These are phyloP conservation scores for Cyberlindnera lachancei DNA, from an alignment of 805 yeast species.

Conservation along the genomic window DNA sequence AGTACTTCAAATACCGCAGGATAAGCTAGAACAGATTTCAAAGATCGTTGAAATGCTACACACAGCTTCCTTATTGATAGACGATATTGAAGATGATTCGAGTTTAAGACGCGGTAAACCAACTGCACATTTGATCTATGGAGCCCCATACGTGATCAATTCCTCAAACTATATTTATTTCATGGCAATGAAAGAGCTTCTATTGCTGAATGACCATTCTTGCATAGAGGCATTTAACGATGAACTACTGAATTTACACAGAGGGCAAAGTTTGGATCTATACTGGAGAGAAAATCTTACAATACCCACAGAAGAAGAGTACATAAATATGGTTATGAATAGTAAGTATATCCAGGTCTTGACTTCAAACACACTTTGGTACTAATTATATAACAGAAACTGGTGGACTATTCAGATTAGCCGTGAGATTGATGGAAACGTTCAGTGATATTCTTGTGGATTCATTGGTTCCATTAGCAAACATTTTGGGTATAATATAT, in stretches of 20 bases:
- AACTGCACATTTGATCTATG: conserved; percentile 72
- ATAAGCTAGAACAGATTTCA: conserved; percentile 32
- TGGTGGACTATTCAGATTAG: conserved; percentile 78
- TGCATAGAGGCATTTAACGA: conserved; percentile 44
- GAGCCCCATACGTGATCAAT: conserved; percentile 74
- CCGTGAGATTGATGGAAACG: conserved; percentile 54
- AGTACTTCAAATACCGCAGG: conserved; percentile 37
- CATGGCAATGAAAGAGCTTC: conserved; percentile 26
- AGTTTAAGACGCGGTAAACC: conserved; percentile 67
- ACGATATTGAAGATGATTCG: conserved; percentile 84
- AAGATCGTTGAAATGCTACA: conserved; percentile 53
- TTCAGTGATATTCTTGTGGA: conserved; percentile 12
- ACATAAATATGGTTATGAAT: conserved; percentile 73
- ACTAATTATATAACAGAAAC: conserved; percentile 34
- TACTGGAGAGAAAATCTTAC: conserved; percentile 71
- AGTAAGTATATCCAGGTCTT: conserved; percentile 22
- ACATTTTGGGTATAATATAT: conserved; percentile 72
- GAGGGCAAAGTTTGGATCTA: conserved; percentile 86
- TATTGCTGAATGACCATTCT: conserved; percentile 22
- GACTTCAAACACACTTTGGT: neutral
- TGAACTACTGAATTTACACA: conserved; percentile 73
- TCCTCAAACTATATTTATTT: conserved; percentile 81
- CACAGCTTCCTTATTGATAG: conserved; percentile 62
- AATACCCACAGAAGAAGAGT: conserved; percentile 57
- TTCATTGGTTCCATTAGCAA: conserved; percentile 53